phyloP scores from a whole-genome alignment of 805 yeast genomes.

The Saccharomycopsis schoenii region DNA sequence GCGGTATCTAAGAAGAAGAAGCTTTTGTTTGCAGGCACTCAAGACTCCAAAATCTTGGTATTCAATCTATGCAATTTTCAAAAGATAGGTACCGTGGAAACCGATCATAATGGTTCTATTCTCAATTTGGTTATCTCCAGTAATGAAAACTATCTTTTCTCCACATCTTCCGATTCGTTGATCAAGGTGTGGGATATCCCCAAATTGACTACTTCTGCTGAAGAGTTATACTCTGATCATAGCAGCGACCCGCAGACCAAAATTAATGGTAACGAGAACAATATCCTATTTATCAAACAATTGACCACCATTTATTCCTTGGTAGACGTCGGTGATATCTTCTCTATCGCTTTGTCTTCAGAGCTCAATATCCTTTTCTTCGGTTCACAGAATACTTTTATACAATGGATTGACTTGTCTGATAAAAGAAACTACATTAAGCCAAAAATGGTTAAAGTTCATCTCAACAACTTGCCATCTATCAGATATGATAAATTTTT shows the following conservation, averaged over 20 bases:
- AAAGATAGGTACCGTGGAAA: constrained; percentile 40
- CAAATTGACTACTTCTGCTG: constrained; percentile 20
- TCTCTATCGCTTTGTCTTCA: constrained; percentile 66
- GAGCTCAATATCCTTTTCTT: constrained; percentile 52
- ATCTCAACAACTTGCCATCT: constrained; percentile 41
- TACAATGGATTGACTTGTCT: constrained; percentile 53
- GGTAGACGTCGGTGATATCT: constrained; percentile 88
- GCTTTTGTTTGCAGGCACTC: constrained; percentile 81
- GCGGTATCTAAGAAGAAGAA: constrained; percentile 48
- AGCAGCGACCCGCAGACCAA: constrained; percentile 8
- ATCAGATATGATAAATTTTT: constrained; percentile 74
- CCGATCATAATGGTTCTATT: constrained; percentile 68
- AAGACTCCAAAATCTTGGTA: constrained; percentile 67
- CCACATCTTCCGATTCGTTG: constrained; percentile 86
- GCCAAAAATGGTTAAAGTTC: constrained; percentile 20
- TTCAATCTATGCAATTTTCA: constrained; percentile 54
- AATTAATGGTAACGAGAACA: constrained; percentile 16
- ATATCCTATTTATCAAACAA: constrained; percentile 25
- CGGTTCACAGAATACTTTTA: constrained; percentile 89
- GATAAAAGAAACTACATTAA: constrained; percentile 19
- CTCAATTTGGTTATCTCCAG: constrained; percentile 41
- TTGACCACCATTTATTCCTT: constrained; percentile 73
- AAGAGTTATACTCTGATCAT: neutral
- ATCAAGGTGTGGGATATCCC: constrained; percentile 75
- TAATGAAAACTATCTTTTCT: constrained; percentile 52